Percentiles rank a stretch among this genome's conserved stretches.
Evolutionary conservation across 345 rosid species (phyloP).

Genomic region (Luvunga scandens): DNA sequence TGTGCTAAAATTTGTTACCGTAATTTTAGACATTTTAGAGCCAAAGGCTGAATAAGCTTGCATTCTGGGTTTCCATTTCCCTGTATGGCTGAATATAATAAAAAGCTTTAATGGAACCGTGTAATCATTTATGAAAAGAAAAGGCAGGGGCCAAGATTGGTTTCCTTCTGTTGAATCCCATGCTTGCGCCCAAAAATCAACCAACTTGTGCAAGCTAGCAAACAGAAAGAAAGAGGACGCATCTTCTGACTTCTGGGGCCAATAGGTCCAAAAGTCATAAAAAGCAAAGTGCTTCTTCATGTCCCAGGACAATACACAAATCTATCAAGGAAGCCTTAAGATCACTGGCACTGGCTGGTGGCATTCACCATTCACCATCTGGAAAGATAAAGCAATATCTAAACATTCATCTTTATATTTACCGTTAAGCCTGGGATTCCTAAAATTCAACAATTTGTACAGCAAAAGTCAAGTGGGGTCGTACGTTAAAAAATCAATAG

Average conservation of each 20-base stretch:
- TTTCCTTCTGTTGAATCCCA: constrained; percentile 22
- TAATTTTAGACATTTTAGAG: neutral
- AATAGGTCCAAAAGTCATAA: constrained; percentile 6
- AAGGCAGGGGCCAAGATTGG: constrained; percentile 20
- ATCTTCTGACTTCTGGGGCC: constrained; percentile 21
- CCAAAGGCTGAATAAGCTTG: neutral
- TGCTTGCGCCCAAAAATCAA: constrained; percentile 8
- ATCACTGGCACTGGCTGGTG: neutral
- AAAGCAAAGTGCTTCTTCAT: constrained; percentile 13
- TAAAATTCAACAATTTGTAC: constrained; percentile 20
- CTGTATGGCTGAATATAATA: neutral
- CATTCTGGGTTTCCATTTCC: neutral
- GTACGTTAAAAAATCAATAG: constrained; percentile 8
- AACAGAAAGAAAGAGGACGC: constrained; percentile 12
- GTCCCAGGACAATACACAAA: constrained; percentile 7
- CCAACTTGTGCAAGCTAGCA: constrained; percentile 20
- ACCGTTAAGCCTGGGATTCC: constrained; percentile 30
- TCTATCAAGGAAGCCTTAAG: neutral
- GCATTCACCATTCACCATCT: constrained; percentile 5
- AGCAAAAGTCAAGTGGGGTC: constrained; percentile 20
- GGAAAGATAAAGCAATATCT: constrained; percentile 22
- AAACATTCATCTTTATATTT: constrained; percentile 11
- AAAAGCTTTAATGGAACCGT: neutral
- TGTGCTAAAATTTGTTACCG: neutral
- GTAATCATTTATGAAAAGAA: constrained; percentile 16